Base-by-base conservation (phyloP, 2,329 filamentous ascomycete genomes). In the Talaromyces atroroseus region DNA sequence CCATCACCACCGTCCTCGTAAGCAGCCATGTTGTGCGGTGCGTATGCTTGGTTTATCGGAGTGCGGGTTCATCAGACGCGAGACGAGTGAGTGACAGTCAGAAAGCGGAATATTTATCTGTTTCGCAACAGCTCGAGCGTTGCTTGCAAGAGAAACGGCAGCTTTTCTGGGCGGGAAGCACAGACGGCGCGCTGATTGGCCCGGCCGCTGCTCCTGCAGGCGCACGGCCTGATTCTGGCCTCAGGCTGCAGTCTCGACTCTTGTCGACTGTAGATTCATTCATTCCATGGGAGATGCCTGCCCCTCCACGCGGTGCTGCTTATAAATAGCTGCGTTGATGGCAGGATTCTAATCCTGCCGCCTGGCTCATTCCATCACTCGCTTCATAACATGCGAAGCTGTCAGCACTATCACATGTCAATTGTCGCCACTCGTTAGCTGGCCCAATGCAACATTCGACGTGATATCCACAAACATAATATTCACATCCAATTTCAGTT, bases 1-100 rank as follows among this genome's bases (percentile, higher is more conserved):
- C 62, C 59, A 45, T 74, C 72, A n/a, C 64, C 66, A 34, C 62
- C 68, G 57, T 75, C 73, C 12, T 75, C 72, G 59, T 71, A 74
- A 53, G 64, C 70, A 54, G 71, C 70, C 73, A 75, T 58, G 20
- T n/a, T 26, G 26, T 8, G 24, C 24, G 24, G 24, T 26, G 24
- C 24, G 24, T 26, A 26, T 26, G 4, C 24, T 5, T 29, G 6
- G 5, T 29, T 29, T 8, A 4, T 47, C 42, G n/a, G 38, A 12
- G 40, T 6, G 32, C 40, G 5, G 7, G 18, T 11, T 23, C 40
- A 44, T 44, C 5, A 44, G 40, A 44, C 20, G 40, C 2, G 6
- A 10, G 11, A 26, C 24, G 24, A n/a, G n/a, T n/a, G n/a, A n/a
- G n/a, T n/a, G n/a, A n/a, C n/a, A n/a, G n/a, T n/a, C n/a, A n/a